These are phyloP conservation scores for Monsonia emarginata DNA, from an alignment of 441 rosid genomes.

Conservation along the genomic window DNA sequence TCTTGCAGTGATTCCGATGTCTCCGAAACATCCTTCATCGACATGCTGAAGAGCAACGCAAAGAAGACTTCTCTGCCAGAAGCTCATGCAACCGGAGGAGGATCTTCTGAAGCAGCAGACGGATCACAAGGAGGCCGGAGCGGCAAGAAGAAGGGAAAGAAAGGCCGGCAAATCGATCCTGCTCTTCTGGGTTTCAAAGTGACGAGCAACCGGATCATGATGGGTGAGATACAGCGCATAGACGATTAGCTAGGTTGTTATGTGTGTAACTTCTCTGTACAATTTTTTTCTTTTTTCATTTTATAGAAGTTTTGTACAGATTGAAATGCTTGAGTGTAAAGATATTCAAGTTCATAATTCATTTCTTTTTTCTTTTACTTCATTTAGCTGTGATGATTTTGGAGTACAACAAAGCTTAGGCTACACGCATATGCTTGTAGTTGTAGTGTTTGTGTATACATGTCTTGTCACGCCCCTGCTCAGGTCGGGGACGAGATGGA, in stretches of 20 bases:
- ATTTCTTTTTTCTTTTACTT: background rate
- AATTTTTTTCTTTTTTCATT: background rate
- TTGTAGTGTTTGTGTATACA: too few species aligned
- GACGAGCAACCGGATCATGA: constrained; percentile 42
- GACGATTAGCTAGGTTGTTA: constrained; percentile 26
- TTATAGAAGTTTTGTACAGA: background rate
- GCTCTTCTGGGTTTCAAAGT: constrained; percentile 42
- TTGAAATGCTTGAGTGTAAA: background rate
- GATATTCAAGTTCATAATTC: background rate
- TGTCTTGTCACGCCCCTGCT: too few species aligned
- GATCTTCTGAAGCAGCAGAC: constrained; percentile 23
- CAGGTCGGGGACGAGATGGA: too few species aligned
- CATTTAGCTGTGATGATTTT: too few species aligned
- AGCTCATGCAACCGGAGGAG: constrained; percentile 9
- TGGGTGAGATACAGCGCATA: constrained; percentile 40
- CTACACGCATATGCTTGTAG: too few species aligned
- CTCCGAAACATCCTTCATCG: constrained; percentile 48
- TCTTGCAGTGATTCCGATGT: constrained; percentile 31
- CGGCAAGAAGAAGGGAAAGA: constrained; percentile 41
- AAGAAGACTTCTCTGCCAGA: constrained; percentile 30
- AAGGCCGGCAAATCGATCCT: constrained; percentile 39
- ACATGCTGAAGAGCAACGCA: constrained; percentile 45
- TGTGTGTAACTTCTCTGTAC: background rate
- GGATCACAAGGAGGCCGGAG: constrained; percentile 24
- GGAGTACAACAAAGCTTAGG: too few species aligned